phyloP scores from a whole-genome alignment of 2,329 filamentous ascomycete species.

The Pseudopithomyces chartarum region DNA sequence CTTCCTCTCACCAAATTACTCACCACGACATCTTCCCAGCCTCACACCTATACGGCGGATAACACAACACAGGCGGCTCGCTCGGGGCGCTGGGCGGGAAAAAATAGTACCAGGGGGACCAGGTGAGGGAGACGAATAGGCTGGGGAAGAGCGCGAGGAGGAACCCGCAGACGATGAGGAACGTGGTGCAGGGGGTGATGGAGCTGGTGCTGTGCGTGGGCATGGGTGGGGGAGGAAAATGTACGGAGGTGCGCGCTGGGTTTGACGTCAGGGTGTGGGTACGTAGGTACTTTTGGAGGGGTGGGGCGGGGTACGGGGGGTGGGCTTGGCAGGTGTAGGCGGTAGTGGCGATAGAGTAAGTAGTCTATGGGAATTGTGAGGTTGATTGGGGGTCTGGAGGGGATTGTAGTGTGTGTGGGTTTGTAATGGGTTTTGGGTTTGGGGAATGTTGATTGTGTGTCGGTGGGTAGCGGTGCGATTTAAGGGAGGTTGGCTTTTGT shows the following conservation, averaged over 20 bases:
- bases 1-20: background rate
- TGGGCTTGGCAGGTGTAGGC: background rate
- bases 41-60: conserved; percentile 32
- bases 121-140: conserved; percentile 50
- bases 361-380: too few relatives aligned
- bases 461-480: too few relatives aligned
- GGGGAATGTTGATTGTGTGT: too few relatives aligned
- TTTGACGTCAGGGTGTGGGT: conserved; percentile 22
- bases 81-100: conserved; percentile 21
- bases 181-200: conserved; percentile 44
- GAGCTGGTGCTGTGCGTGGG: conserved; percentile 18
- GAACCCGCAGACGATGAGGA: conserved; percentile 56
- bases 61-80: conserved; percentile 27
- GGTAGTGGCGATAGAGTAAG: too few relatives aligned
- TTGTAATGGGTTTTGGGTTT: too few relatives aligned
- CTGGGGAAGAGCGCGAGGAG: conserved; percentile 57
- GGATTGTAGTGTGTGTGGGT: too few relatives aligned
- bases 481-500: too few relatives aligned
- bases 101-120: conserved; percentile 41
- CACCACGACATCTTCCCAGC: conserved; percentile 40
- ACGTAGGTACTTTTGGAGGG: too few relatives aligned
- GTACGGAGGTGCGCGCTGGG: conserved; percentile 5
- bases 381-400: too few relatives aligned
- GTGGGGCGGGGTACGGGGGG: background rate
- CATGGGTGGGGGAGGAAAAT: conserved; percentile 24